Percentiles rank a stretch among this genome's conserved stretches.
These are phyloP conservation scores for Xylaria bambusicola DNA, from an alignment of 495 filamentous ascomycete genomes.

Conservation along the genomic window DNA sequence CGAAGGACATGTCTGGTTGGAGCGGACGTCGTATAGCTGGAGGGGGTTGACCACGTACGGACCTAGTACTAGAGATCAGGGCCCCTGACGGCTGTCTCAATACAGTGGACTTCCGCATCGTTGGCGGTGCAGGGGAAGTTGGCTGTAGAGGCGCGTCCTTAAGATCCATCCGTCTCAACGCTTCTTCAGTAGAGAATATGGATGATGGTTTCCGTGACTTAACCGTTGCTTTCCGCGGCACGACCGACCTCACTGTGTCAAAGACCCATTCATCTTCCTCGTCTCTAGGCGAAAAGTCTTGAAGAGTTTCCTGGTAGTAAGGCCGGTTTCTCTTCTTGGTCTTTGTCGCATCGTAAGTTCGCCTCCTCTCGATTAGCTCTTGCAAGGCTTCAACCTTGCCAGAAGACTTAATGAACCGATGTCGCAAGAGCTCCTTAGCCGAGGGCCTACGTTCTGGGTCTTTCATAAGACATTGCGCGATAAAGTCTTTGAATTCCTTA, in stretches of 20 bases:
- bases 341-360: constrained; percentile 71
- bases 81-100: constrained; percentile 56
- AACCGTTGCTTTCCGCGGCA: constrained; percentile 42
- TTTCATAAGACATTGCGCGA: constrained; percentile 85
- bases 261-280: constrained; percentile 96
- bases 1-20: constrained; percentile 81
- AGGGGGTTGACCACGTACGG: constrained; percentile 52
- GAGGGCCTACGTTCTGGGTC: constrained; percentile 81
- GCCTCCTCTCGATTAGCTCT: constrained; percentile 83
- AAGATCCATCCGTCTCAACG: constrained; percentile 61
- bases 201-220: constrained; percentile 56
- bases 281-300: constrained; percentile 65
- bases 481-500: constrained; percentile 90
- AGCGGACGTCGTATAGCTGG: constrained; percentile 69
- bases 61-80: constrained; percentile 43
- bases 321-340: constrained; percentile 59
- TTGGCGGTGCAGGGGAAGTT: constrained; percentile 47
- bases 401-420: constrained; percentile 83
- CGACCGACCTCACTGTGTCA: constrained; percentile 78
- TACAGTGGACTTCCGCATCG: constrained; percentile 53
- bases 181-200: constrained; percentile 54
- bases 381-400: constrained; percentile 82
- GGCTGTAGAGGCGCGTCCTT: constrained; percentile 57
- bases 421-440: constrained; percentile 85
- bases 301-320: constrained; percentile 91